Evolutionary conservation across 2,329 filamentous ascomycete genomes (phyloP), one percentile per base, ranked within the genome.

Genomic region (Aspergillus neoniger): DNA sequence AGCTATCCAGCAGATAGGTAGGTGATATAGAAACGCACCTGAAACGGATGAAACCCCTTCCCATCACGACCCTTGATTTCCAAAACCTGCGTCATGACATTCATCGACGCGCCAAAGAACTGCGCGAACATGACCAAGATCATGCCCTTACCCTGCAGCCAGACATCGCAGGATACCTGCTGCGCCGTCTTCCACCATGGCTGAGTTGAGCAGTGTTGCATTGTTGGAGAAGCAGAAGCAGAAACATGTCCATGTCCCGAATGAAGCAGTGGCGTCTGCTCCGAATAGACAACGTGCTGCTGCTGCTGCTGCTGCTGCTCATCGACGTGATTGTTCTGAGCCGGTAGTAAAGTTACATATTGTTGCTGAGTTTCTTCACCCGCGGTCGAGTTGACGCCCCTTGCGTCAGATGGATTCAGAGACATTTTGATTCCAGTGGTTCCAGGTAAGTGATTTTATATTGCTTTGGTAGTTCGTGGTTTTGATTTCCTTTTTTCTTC

Each of bases 81-180:
- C 41, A 96, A 80, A 10, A 94, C 75, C 19, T 92, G 83, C 0
- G 91, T 91, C 43, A 87, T 87, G 9, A 96, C 85, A 73, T 95
- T 96, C 93, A 96, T 96, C 55, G 91, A 76, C 0, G 89, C 88
- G 1, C 89, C 91, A 68, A 96, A 96, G 38, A 95, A 79, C 75
- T 96, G 92, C 0, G 91, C 85, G 2, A 88, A 63, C 17, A 92
- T 80, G 47, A 96, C 91, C 48, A 92, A 80, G 21, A 89, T 80
- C 19, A 93, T 83, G 2, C 91, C 90, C 66, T 89, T 88, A 69
- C 95, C 92, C 57, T 80, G 78, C 4, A 76, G 64, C 88, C 89
- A 92, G 55, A 72, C 69, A 66, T 70, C 60, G 47, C 63, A 70
- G 30, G 59, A 67, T 48, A 64, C 68, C 2, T 61, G 55, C 10